phyloP scores from a whole-genome alignment of 768 basidiomycete genomes.

The Rhizopogon vesiculosus region DNA sequence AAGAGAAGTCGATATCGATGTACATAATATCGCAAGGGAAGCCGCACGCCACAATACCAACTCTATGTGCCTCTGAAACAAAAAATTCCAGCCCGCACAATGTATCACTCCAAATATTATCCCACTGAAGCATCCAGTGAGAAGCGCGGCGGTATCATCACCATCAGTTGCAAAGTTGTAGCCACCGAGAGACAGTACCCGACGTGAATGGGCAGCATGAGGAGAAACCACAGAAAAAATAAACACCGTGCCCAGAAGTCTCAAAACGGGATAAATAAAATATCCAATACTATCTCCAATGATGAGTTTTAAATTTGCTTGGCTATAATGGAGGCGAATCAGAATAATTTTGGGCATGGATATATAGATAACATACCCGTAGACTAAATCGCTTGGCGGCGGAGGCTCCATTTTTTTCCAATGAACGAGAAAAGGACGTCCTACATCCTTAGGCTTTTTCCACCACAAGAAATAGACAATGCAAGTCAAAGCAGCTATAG shows the following conservation, averaged over 20 bases:
- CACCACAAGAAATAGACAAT: conserved; percentile 29
- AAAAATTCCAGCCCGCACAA: conserved; percentile 23
- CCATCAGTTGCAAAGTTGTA: neutral
- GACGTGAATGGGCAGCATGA: neutral
- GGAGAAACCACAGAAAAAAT: neutral
- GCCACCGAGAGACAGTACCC: neutral
- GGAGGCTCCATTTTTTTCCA: neutral
- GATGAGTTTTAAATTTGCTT: no score
- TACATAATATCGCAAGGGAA: conserved; percentile 12
- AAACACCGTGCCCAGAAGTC: no score
- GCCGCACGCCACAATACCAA: conserved; percentile 19
- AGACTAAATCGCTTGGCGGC: neutral
- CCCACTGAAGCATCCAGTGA: neutral
- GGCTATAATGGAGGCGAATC: no score
- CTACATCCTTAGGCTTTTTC: conserved; percentile 28
- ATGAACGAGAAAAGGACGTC: conserved; percentile 4
- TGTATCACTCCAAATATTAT: conserved; percentile 20
- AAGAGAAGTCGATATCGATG: neutral
- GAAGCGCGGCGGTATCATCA: no score
- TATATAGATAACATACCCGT: no score
- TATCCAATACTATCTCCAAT: no score
- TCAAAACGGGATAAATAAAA: no score
- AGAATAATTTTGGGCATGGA: no score
- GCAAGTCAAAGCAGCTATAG: conserved; percentile 24
- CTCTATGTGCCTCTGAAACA: conserved; percentile 18